These are phyloP conservation scores for Firmiana major DNA, from an alignment of 345 rosid genomes.

Conservation along the genomic window DNA sequence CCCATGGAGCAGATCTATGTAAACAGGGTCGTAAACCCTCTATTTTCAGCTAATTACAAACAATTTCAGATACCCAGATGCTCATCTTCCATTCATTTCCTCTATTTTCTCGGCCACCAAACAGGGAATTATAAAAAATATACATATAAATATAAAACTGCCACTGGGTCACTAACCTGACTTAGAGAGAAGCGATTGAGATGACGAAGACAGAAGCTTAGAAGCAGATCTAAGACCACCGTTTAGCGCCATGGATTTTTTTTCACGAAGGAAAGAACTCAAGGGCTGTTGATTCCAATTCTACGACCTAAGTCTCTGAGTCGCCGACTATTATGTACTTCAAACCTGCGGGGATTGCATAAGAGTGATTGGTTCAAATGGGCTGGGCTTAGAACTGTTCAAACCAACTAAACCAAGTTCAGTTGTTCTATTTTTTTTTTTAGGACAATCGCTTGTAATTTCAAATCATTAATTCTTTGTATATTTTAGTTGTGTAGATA, in stretches of 20 bases:
- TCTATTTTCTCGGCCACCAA: constrained; percentile 5
- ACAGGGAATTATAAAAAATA: neutral
- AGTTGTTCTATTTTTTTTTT: too few relatives aligned
- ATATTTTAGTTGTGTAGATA: too few relatives aligned
- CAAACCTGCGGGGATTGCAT: neutral
- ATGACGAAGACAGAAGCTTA: constrained; percentile 51
- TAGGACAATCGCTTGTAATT: too few relatives aligned
- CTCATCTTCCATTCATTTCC: neutral
- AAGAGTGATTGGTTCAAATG: neutral
- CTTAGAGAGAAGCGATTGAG: constrained; percentile 48
- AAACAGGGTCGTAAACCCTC: neutral
- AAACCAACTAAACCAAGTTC: too few relatives aligned
- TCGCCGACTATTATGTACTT: neutral
- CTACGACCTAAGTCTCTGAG: neutral
- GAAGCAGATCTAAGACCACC: constrained; percentile 67
- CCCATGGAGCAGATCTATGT: constrained; percentile 3
- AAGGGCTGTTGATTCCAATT: neutral
- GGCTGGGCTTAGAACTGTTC: too few relatives aligned
- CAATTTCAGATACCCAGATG: neutral
- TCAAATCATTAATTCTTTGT: too few relatives aligned
- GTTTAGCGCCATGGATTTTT: constrained; percentile 54
- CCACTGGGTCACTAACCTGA: constrained; percentile 41
- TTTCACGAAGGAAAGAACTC: neutral
- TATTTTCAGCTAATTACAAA: neutral
- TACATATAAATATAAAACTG: neutral